These are phyloP conservation scores for Gloeopeniophorella convolvens DNA, from an alignment of 768 basidiomycete species.

Conservation along the genomic window DNA sequence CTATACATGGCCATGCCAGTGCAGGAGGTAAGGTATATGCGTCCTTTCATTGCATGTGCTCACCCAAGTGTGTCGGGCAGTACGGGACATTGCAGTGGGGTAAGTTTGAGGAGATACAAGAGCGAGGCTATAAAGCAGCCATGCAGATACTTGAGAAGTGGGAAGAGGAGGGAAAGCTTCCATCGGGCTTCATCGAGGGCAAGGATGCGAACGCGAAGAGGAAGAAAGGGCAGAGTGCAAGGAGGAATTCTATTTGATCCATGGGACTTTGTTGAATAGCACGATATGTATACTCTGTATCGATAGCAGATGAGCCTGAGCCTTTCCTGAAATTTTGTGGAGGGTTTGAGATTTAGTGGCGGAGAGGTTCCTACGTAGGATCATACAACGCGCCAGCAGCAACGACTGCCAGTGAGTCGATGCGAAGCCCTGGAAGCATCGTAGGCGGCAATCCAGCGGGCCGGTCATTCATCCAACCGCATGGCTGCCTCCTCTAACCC, in stretches of 20 bases:
- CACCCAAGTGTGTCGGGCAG: constrained; percentile 31
- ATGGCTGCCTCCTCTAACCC: constrained; percentile 26
- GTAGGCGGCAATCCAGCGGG: background rate
- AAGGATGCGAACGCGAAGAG: constrained; percentile 38
- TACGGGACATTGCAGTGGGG: constrained; percentile 89
- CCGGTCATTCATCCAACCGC: background rate
- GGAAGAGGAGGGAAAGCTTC: constrained; percentile 80
- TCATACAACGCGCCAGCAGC: no score
- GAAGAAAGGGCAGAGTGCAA: constrained; percentile 67
- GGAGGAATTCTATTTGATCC: constrained; percentile 61
- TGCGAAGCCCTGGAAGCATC: no score
- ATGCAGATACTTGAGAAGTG: constrained; percentile 66
- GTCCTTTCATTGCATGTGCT: background rate
- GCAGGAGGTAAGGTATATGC: constrained; percentile 56
- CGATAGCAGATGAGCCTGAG: no score
- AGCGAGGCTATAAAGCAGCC: constrained; percentile 73
- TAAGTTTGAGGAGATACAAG: constrained; percentile 84
- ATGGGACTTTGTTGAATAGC: background rate
- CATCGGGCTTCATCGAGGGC: constrained; percentile 62
- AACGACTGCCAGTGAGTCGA: no score
- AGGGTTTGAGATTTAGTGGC: no score
- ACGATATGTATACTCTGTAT: no score
- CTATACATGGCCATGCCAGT: constrained; percentile 95
- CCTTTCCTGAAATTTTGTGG: no score
- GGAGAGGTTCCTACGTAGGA: no score